phyloP scores from a whole-genome alignment of 495 filamentous ascomycete genomes.

The Xylaria acuta region DNA sequence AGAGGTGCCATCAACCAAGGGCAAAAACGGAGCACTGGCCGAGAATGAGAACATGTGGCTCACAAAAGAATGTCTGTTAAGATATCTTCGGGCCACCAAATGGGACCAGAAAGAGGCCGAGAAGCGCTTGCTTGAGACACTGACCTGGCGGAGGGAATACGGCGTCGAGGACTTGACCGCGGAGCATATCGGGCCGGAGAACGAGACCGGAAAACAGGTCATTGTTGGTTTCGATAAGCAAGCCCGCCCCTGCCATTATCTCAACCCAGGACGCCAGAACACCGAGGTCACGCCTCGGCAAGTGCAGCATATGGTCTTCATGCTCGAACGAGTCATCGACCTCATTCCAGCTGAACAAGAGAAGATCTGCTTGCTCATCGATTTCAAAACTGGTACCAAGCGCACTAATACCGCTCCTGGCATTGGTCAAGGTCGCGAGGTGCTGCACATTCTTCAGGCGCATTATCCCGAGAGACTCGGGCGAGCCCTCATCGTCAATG shows the following conservation, averaged over 20 bases:
- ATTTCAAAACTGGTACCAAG: constrained; percentile 75
- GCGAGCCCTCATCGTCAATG: constrained; percentile 82
- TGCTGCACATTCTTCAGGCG: constrained; percentile 85
- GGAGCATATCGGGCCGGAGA: constrained; percentile 87
- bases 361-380: constrained; percentile 81
- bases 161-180: constrained; percentile 73
- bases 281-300: constrained; percentile 90
- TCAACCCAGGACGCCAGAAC: constrained; percentile 89
- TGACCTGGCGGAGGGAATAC: constrained; percentile 90
- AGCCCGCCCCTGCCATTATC: constrained; percentile 83
- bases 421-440: constrained; percentile 76
- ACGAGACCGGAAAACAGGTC: constrained; percentile 95
- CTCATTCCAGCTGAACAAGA: constrained; percentile 87
- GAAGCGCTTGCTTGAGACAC: constrained; percentile 76
- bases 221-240: constrained; percentile 86
- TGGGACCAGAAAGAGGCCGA: constrained; percentile 81
- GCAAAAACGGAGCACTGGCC: constrained; percentile 68
- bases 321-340: constrained; percentile 90
- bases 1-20: constrained; percentile 69
- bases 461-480: constrained; percentile 96
- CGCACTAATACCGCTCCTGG: constrained; percentile 77
- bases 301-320: constrained; percentile 91
- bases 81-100: constrained; percentile 92
- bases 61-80: constrained; percentile 87
- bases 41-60: constrained; percentile 88